phyloP scores from a whole-genome alignment of 164 flowering plant species.

The Vitis riparia region DNA sequence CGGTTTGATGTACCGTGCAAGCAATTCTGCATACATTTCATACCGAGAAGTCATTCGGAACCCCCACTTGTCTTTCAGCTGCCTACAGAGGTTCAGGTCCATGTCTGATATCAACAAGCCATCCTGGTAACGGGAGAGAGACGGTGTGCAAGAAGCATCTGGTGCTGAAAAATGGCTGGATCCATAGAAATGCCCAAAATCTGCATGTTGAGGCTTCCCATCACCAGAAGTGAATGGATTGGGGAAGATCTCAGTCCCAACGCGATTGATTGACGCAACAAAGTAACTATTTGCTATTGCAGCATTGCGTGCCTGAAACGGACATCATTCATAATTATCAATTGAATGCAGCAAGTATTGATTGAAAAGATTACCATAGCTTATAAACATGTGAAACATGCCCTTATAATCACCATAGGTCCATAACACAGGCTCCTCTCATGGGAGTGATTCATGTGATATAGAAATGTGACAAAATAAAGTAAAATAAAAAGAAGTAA shows the following conservation, averaged over 20 bases:
- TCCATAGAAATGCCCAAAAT: slow-evolving; percentile 96
- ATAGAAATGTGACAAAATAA: neutral
- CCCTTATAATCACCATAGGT: too few relatives aligned
- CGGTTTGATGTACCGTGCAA: slow-evolving; percentile 61
- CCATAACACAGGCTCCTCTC: too few relatives aligned
- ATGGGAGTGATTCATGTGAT: neutral
- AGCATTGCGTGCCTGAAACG: slow-evolving; percentile 88
- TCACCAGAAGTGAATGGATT: slow-evolving; percentile 97
- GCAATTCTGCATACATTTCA: slow-evolving; percentile 67
- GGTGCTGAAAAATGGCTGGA: slow-evolving; percentile 94
- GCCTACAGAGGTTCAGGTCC: slow-evolving; percentile 96
- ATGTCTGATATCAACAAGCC: slow-evolving; percentile 87
- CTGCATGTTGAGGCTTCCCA: slow-evolving; percentile 87
- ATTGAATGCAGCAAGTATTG: too few relatives aligned
- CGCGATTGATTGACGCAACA: slow-evolving; percentile 94
- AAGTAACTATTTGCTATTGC: slow-evolving; percentile 93
- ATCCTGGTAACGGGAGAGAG: slow-evolving; percentile 74
- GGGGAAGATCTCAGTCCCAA: slow-evolving; percentile 89
- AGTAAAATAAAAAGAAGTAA: neutral
- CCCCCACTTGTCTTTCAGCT: slow-evolving; percentile 97
- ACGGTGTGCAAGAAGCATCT: slow-evolving; percentile 92
- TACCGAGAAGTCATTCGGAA: slow-evolving; percentile 95
- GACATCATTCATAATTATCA: neutral
- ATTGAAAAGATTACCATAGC: too few relatives aligned
- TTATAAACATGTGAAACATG: too few relatives aligned